A percentile compares a stretch with the other conserved stretches of the same genome.
Conservation (phyloP, 768 basidiomycete genomes). For the Clitopilus passeckerianus region DNA sequence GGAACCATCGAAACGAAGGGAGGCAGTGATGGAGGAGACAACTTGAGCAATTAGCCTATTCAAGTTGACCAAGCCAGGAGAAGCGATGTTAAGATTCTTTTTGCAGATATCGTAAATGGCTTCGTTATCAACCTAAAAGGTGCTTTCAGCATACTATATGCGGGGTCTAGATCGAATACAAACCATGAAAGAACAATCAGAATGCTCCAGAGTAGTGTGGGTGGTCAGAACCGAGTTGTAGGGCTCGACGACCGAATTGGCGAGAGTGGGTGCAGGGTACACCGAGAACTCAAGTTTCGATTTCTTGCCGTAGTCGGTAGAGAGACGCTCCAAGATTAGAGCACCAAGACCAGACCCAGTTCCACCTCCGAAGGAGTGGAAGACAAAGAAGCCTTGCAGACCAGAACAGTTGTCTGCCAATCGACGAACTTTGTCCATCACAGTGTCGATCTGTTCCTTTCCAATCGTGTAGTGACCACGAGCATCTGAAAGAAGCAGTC, state of each 20-base stretch:
- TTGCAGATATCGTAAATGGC: slow-evolving; percentile 99
- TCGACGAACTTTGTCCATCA: slow-evolving; percentile 93
- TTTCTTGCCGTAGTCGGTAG: slow-evolving; percentile 98
- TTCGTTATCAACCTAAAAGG: slow-evolving; percentile 71
- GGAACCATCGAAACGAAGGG: slow-evolving; percentile 94
- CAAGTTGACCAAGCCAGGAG: slow-evolving; percentile 89
- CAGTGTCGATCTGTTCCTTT: slow-evolving; percentile 94
- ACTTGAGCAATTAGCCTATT: slow-evolving; percentile 98
- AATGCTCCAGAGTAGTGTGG: slow-evolving; percentile 97
- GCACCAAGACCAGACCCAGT: slow-evolving; percentile 99
- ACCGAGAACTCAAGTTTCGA: slow-evolving; percentile 98
- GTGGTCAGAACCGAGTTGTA: slow-evolving; percentile 98
- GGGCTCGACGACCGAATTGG: slow-evolving; percentile 95
- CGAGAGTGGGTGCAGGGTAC: slow-evolving; percentile 90
- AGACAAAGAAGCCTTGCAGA: slow-evolving; percentile 98
- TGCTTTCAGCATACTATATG: slow-evolving; percentile 5
- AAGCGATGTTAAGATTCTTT: slow-evolving; percentile 80
- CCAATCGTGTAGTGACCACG: slow-evolving; percentile 99
- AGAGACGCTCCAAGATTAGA: slow-evolving; percentile 90
- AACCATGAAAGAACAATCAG: slow-evolving; percentile 99
- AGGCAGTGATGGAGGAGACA: slow-evolving; percentile 96
- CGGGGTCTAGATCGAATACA: slow-evolving; percentile 8
- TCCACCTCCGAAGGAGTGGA: slow-evolving; percentile 99
- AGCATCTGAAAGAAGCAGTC: slow-evolving; percentile 55
- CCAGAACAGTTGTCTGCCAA: slow-evolving; percentile 96